A percentile compares a stretch with the other conserved stretches of the same genome.
Evolutionary conservation across 345 rosid genomes (phyloP).

Genomic region (Rhodomyrtus tomentosa): DNA sequence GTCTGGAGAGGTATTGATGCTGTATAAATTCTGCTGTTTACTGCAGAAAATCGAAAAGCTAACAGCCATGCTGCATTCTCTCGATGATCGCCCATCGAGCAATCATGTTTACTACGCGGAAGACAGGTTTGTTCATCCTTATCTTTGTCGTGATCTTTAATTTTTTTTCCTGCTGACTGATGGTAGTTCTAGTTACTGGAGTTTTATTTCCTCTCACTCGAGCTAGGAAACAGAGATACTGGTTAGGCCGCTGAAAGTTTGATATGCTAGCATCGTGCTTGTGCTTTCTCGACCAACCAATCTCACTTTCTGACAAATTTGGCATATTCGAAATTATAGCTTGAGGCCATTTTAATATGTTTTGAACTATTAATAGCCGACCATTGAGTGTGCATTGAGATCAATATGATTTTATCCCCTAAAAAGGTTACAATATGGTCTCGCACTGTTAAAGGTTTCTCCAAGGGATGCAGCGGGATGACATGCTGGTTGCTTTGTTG

Average conservation of each 20-base stretch:
- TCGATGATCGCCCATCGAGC: conserved; percentile 34
- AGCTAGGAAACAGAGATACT: neutral
- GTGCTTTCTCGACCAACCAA: too few relatives aligned
- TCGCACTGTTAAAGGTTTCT: neutral
- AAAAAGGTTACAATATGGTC: neutral
- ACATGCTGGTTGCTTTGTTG: neutral
- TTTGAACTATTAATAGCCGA: too few relatives aligned
- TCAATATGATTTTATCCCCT: neutral
- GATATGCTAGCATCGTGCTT: too few relatives aligned
- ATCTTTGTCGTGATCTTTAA: neutral
- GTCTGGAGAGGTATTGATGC: neutral
- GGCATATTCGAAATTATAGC: too few relatives aligned
- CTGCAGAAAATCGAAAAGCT: conserved; percentile 83
- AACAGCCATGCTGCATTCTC: conserved; percentile 52
- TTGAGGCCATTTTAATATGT: too few relatives aligned
- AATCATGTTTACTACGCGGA: conserved; percentile 69
- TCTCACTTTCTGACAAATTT: too few relatives aligned
- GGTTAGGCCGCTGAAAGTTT: too few relatives aligned
- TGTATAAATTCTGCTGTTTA: neutral
- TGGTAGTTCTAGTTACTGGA: neutral
- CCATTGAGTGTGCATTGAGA: neutral
- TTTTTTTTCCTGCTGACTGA: neutral
- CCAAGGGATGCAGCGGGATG: neutral
- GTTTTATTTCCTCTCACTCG: neutral
- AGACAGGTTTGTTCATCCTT: conserved; percentile 45